A percentile compares a stretch with the other conserved stretches of the same genome.
These are phyloP conservation scores for Hanseniaspora hatyaiensis DNA, from an alignment of 805 yeast genomes.

Conservation along the genomic window DNA sequence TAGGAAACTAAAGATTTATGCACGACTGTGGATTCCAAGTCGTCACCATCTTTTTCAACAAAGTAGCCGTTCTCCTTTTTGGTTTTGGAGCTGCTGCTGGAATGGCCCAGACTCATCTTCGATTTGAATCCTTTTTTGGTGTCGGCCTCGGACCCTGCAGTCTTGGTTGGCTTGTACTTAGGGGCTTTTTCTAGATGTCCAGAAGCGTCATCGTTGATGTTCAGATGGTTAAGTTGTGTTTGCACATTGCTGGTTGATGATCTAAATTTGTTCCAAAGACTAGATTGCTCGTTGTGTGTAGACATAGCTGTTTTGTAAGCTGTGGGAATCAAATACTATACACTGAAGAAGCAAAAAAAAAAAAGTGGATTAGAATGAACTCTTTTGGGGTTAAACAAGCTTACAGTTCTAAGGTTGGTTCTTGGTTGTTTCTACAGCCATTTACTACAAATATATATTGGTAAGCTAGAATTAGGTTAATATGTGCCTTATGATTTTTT, in stretches of 20 bases:
- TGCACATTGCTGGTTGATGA: slow-evolving; percentile 27
- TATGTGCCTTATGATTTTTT: not conserved
- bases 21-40: slow-evolving; percentile 34
- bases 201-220: slow-evolving; percentile 17
- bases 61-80: not conserved
- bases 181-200: not conserved
- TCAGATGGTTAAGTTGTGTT: slow-evolving; percentile 23
- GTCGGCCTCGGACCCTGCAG: too few species aligned
- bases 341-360: not conserved
- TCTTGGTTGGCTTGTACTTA: slow-evolving; percentile 5
- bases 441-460: too few species aligned
- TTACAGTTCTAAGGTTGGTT: too few species aligned
- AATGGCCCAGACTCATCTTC: not conserved
- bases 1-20: slow-evolving; percentile 36
- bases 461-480: too few species aligned
- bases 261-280: slow-evolving; percentile 27
- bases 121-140: not conserved
- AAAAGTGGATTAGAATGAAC: too few species aligned
- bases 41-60: slow-evolving; percentile 35
- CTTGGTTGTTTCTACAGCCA: too few species aligned
- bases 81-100: not conserved
- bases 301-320: too few species aligned
- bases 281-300: not conserved
- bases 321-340: too few species aligned
- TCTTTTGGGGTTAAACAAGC: too few species aligned